Percentiles rank a stretch among this genome's conserved stretches.
These are phyloP conservation scores for Carex cristatella DNA, from an alignment of 176 grass and related monocot species.

Conservation along the genomic window DNA sequence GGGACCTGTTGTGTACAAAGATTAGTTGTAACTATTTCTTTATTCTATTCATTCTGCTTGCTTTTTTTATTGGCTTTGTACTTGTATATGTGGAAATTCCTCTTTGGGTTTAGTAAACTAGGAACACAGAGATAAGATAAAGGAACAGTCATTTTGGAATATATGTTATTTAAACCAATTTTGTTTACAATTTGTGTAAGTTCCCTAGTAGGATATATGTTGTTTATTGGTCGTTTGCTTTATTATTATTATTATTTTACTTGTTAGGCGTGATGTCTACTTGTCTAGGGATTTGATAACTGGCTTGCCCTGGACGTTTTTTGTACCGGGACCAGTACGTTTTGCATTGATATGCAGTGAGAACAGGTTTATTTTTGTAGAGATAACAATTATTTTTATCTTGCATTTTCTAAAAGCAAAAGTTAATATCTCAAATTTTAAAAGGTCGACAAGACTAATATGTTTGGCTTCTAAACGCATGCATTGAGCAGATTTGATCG, in stretches of 20 bases:
- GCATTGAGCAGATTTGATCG: background rate
- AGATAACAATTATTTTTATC: background rate
- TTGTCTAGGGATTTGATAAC: background rate
- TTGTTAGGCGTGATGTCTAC: background rate
- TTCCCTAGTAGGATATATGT: background rate
- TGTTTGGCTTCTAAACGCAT: too few relatives aligned
- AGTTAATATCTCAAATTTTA: too few relatives aligned
- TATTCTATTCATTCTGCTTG: slow-evolving; percentile 24
- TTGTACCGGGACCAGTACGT: background rate
- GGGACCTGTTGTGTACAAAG: slow-evolving; percentile 13
- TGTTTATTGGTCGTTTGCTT: background rate
- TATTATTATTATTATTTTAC: background rate
- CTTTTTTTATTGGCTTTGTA: background rate
- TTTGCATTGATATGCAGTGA: background rate
- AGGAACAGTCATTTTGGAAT: slow-evolving; percentile 10
- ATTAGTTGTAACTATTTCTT: slow-evolving; percentile 22
- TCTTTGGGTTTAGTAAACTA: slow-evolving; percentile 4
- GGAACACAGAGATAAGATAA: background rate
- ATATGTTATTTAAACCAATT: background rate
- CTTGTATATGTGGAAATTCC: slow-evolving; percentile 1
- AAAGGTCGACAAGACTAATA: too few relatives aligned
- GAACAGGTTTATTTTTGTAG: background rate
- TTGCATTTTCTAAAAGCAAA: background rate
- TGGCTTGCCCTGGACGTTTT: background rate
- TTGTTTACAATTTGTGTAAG: background rate